These are phyloP conservation scores for Fusarium sulawesiense DNA, from an alignment of 2,329 filamentous ascomycete genomes.

Conservation along the genomic window DNA sequence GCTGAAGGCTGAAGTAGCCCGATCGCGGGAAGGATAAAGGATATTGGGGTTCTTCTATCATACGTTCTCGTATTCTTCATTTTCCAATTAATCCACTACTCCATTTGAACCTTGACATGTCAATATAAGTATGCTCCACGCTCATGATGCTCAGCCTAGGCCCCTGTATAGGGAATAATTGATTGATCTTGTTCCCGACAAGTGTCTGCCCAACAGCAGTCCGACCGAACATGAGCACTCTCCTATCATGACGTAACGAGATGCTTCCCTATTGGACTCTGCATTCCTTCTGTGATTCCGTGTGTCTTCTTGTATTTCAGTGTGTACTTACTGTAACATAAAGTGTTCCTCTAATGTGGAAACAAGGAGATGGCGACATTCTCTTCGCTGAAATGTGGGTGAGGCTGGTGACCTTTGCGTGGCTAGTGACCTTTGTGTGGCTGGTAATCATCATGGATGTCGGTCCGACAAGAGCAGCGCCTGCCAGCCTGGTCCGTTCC, in stretches of 20 bases:
- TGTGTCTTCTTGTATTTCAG: too few species aligned
- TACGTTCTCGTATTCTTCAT: background rate
- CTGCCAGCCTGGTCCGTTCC: too few species aligned
- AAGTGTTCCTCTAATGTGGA: too few species aligned
- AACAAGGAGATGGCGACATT: too few species aligned
- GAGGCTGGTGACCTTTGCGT: background rate
- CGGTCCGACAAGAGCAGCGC: background rate
- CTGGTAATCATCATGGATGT: background rate
- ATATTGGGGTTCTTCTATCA: background rate
- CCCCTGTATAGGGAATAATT: background rate
- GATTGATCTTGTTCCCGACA: background rate
- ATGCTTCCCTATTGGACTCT: fast-evolving
- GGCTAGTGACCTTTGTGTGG: background rate
- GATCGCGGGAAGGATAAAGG: background rate
- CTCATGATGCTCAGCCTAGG: background rate
- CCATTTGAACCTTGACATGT: background rate
- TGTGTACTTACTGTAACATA: too few species aligned
- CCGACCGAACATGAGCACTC: background rate
- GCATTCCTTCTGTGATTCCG: fast-evolving
- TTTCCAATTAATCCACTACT: background rate
- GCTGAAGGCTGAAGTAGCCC: fast-evolving
- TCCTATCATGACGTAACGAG: background rate
- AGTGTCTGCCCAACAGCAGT: too few species aligned
- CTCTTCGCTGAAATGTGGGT: too few species aligned
- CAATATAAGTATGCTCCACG: background rate